Evolutionary conservation across 1,284 basidiomycete genomes (phyloP), one percentile per base, ranked within the genome.

Genomic region (Irpex sp.): DNA sequence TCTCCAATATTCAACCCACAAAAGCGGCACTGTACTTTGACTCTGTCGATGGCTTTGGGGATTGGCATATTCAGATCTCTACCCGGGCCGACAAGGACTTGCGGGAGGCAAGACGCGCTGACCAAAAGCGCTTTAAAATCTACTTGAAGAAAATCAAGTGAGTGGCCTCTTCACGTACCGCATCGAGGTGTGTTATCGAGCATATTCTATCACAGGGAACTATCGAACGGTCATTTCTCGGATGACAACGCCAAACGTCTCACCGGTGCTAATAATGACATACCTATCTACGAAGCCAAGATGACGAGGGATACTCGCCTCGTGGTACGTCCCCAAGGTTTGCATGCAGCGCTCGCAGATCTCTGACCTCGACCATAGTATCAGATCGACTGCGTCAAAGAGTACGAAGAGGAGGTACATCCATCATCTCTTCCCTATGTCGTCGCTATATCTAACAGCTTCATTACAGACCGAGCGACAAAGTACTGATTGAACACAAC

Each of bases 191-290:
- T 4, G 36, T 54, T 40, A 36, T 48, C 21, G 52, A 13, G 26
- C 26, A 26, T 26, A 6, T 44, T 52, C 15, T 7, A 2, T 15
- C 54, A 4, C 61, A 89, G 87, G 68, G 84, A 88, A 63, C 76
- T 89, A 3, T 89, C 87, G 0, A 81, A 82, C 5, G 88, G 88
- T 0, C 81, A 86, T 64, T 89, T 90, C 70, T 88, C 87, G 0
- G 78, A 79, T 5, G 85, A 88, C 65, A 90, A 90, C 64, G 85
- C 89, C 66, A 89, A 88, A 72, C 74, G 79, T n/a, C 74, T 90
- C 13, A 85, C 79, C 36, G 81, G 80, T 0, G 64, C 75, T 0
- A 71, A 76, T 38, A 74, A 74, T 5, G 81, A 81, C 9, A 73
- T 75, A 4, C 86, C 88, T 0, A 82, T 90, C 8, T 90, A 81